Conservation (phyloP, 768 basidiomycete genomes). For the Steccherinum ochraceum region DNA sequence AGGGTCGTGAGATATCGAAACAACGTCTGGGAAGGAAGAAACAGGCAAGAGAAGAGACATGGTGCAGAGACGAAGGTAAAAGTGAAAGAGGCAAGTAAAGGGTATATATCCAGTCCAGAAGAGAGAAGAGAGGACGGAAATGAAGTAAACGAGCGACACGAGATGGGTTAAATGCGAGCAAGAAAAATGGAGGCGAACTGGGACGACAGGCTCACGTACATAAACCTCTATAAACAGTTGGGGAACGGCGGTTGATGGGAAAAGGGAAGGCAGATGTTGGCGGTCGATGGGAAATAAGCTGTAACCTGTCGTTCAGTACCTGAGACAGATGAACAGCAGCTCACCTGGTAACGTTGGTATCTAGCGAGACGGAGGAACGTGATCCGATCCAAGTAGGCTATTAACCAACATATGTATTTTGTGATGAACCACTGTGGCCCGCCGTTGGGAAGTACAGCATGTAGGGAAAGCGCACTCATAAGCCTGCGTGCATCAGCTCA, state of each 20-base stretch:
- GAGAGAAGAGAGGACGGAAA: neutral
- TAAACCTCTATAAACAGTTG: neutral
- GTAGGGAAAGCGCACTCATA: neutral
- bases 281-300: neutral
- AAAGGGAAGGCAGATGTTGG: neutral
- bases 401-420: neutral
- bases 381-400: neutral
- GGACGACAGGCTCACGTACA: neutral
- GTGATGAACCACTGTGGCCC: neutral
- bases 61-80: neutral
- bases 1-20: neutral
- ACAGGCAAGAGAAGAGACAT: neutral
- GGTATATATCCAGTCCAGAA: neutral
- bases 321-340: neutral
- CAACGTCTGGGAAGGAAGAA: neutral
- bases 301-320: neutral
- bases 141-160: neutral
- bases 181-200: neutral
- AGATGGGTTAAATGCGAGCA: neutral
- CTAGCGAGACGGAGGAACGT: neutral
- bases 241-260: neutral
- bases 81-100: neutral
- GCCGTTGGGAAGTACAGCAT: neutral
- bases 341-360: neutral
- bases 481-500: neutral